phyloP scores from a whole-genome alignment of 176 grass and related monocot genomes.

The Raddia guianensis region DNA sequence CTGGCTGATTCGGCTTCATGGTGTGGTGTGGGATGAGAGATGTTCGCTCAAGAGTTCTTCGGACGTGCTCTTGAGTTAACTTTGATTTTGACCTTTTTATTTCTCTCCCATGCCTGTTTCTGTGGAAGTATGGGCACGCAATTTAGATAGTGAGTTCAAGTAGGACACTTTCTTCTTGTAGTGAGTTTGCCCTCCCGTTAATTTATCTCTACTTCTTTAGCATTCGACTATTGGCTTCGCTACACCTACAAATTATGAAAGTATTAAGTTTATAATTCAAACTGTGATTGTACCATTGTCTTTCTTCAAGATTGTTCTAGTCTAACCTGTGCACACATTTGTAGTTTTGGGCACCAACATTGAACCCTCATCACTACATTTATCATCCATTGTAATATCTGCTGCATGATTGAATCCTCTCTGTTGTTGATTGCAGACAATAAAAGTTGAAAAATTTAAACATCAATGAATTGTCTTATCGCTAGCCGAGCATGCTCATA shows the following conservation, averaged over 20 bases:
- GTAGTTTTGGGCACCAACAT: not conserved
- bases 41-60: not conserved
- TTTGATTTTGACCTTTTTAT: not conserved
- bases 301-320: not conserved
- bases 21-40: conserved; percentile 1
- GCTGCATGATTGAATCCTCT: conserved; percentile 8
- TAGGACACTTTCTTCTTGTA: not conserved
- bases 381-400: conserved; percentile 24
- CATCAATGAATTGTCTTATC: not conserved
- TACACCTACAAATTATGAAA: conserved; percentile 20
- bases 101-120: not conserved
- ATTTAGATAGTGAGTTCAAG: conserved; percentile 16
- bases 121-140: not conserved
- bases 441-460: conserved; percentile 7
- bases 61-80: not conserved
- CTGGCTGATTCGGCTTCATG: conserved; percentile 9
- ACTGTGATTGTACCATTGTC: not conserved
- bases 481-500: not conserved
- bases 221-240: conserved; percentile 10
- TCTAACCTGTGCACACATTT: not conserved
- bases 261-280: conserved; percentile 2
- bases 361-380: conserved; percentile 1
- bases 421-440: conserved; percentile 19
- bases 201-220: not conserved
- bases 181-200: not conserved